Conservation (phyloP, 768 basidiomycete species). For the Leccinum imitatum region DNA sequence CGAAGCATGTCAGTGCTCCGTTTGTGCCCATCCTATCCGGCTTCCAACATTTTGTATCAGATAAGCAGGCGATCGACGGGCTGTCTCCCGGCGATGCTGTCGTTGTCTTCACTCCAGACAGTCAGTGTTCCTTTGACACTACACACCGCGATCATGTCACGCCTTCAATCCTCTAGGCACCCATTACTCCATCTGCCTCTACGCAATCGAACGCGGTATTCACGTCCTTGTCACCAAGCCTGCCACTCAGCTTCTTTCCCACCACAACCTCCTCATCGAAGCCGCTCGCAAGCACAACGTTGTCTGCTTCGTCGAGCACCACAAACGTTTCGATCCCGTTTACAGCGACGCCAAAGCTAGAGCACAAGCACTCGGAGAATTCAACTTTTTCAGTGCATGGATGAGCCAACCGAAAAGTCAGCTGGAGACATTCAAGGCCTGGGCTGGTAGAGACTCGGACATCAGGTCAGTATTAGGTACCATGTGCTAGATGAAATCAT, state of each 20-base stretch:
- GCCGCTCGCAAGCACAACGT: constrained; percentile 79
- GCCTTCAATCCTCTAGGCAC: constrained; percentile 49
- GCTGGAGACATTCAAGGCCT: constrained; percentile 90
- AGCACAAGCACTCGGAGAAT: constrained; percentile 76
- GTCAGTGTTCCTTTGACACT: constrained; percentile 40
- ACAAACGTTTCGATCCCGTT: constrained; percentile 89
- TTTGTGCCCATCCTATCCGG: constrained; percentile 4
- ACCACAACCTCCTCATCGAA: constrained; percentile 77
- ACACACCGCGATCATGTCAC: background rate
- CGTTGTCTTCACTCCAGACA: constrained; percentile 91
- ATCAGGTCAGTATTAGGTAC: constrained; percentile 57
- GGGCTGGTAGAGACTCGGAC: constrained; percentile 94
- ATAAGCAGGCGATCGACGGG: constrained; percentile 77
- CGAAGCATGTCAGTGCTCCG: constrained; percentile 70
- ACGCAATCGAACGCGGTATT: constrained; percentile 80
- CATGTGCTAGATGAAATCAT: background rate
- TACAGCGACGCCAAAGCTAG: constrained; percentile 89
- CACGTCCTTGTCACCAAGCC: constrained; percentile 95
- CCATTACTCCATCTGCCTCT: constrained; percentile 80
- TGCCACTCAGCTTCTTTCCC: constrained; percentile 79
- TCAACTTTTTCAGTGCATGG: constrained; percentile 96
- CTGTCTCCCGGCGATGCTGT: constrained; percentile 84
- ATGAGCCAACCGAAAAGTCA: constrained; percentile 98
- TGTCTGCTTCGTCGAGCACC: constrained; percentile 92
- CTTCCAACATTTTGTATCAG: constrained; percentile 38